Evolutionary conservation across 2,329 filamentous ascomycete genomes (phyloP), one percentile per base, ranked within the genome.

Genomic region (Neocatenulostroma microsporum): DNA sequence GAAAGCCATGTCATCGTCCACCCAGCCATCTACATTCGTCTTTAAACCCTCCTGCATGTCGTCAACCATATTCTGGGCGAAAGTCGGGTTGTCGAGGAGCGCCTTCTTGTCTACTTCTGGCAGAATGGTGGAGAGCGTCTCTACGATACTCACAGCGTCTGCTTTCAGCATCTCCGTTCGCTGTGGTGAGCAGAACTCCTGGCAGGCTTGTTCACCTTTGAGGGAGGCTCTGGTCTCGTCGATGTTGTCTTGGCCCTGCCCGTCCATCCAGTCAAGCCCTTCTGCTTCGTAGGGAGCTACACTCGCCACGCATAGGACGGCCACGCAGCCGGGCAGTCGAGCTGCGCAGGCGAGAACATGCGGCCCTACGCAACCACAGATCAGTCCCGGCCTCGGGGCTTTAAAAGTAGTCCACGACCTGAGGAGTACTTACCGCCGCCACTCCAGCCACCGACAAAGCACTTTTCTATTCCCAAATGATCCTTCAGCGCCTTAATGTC

Each of bases 1-100:
- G 18, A 50, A 49, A 5, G 44, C 44, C 20, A 54, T 33, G 29
- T 49, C 47, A 31, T 54, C 51, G 34, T 54, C 51, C 10, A 53
- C 38, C 48, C 50, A 51, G 9, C 51, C 51, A 19, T 52, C 49
- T 4, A 33, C 30, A 34, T 35, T 31, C 20, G 41, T 20, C 34
- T 42, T 40, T 6, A 53, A 39, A 11, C 34, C 45, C 30, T 48
- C 47, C 13, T 39, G 26, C 10, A 41, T 28, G 9, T 14, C 14
- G 13, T 36, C 32, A 3, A 30, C 41, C 7, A 32, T 34, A 17
- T 34, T 34, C 12, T 21, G 13, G 12, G 38, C 45, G 4, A 48
- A 18, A 13, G 41, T 36, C 5, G 20, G 13, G 26, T 37, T 34
- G 9, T 37, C 21, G 15, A 36, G 30, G n/a, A n/a, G n/a, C n/a